Conservation (phyloP, 257 asterid genomes). For the Cynanchum wilfordii region DNA sequence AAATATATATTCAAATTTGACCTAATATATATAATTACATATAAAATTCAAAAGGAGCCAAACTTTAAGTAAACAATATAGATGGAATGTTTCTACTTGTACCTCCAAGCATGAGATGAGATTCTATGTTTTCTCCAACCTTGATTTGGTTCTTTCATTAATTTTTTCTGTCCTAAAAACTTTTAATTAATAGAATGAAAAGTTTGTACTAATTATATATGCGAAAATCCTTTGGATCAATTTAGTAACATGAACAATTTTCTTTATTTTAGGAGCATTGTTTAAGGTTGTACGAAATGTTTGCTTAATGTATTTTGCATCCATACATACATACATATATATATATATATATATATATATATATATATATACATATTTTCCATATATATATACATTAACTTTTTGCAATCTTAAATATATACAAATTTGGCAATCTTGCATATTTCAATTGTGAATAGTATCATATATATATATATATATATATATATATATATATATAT, state of each 20-base stretch:
- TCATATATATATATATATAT: too few species aligned
- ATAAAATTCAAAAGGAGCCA: too few species aligned
- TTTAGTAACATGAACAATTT: slow-evolving; percentile 1
- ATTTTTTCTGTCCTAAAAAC: too few species aligned
- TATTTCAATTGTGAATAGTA: not conserved
- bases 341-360: too few species aligned
- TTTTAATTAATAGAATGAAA: not conserved
- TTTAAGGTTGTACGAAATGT: not conserved
- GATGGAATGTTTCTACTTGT: not conserved
- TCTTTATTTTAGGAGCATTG: not conserved
- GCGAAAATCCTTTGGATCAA: not conserved
- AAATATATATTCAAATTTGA: not conserved
- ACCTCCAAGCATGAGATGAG: not conserved
- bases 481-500: too few species aligned
- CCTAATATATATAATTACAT: not conserved
- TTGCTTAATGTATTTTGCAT: not conserved
- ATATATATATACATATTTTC: too few species aligned
- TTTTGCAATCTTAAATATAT: too few species aligned
- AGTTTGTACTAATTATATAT: not conserved
- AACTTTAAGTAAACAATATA: not conserved
- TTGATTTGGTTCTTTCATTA: not conserved
- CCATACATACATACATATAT: too few species aligned
- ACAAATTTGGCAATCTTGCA: not conserved
- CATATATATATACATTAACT: too few species aligned
- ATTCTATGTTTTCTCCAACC: not conserved